Base-by-base conservation (phyloP, 2,329 filamentous ascomycete species). In the Colletotrichum chrysophilum region DNA sequence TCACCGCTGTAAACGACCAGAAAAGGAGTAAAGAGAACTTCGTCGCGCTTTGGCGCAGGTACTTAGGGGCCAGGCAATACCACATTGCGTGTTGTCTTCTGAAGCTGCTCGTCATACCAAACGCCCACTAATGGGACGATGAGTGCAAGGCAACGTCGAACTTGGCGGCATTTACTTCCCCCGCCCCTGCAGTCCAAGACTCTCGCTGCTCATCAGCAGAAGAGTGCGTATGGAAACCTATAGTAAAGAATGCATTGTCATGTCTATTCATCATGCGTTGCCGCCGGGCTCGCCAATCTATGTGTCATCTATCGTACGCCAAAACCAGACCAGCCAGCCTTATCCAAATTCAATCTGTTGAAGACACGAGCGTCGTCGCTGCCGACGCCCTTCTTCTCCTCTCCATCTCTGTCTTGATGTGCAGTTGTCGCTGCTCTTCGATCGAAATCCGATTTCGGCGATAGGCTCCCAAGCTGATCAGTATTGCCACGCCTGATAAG, bases 391-490 rank as follows among this genome's bases (percentile, higher is more conserved):
- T 76, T 48, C 70, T 56, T 6, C 73, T 43, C 14, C 71, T 74
- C 43, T 76, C 66, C 24, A 70, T 64, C 38, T 75, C 74, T 18
- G 10, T 30, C 28, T 28, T 55, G 13, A 75, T 75, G 38, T 76
- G 74, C 58, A 66, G 26, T 18, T 70, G 70, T 12, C 78, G 70
- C 65, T 79, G 80, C 67, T 84, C 83, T 30, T 70, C 70, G 13
- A 84, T 60, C 2, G 81, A 78, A 13, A 80, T 58, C 14, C 84
- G 80, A 21, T 82, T 78, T 21, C 82, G 82, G 8, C 83, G 84
- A 71, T 84, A 89, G 1, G 85, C 84, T 1, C 85, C 84, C 18
- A 87, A 67, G 1, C 87, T 83, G 3, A 84, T 77, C 4, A 90
- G 18, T 16, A 88, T 77, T 4, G 84, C 87, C 10, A 84, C 76